Percentiles rank a stretch among this genome's conserved stretches.
These are phyloP conservation scores for Pythium aristosporum DNA, from an alignment of 352 stramenopile genomes.

Conservation along the genomic window DNA sequence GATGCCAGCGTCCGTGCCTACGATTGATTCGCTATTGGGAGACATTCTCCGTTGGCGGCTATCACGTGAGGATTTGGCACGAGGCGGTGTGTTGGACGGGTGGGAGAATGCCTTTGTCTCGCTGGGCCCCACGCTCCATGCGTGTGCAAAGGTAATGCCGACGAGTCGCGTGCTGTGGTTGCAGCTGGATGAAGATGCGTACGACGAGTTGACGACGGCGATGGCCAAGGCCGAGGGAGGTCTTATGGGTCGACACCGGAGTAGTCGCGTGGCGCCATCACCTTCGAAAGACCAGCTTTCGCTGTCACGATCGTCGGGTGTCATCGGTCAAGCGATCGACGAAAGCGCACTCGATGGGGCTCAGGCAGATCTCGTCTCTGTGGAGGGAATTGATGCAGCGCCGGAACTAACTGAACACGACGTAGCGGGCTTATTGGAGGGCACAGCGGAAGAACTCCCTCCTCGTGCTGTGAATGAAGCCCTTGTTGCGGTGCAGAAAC, in stretches of 20 bases:
- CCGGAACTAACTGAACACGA: not conserved
- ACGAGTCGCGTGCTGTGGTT: constrained; percentile 56
- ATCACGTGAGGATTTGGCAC: constrained; percentile 52
- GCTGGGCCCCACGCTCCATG: constrained; percentile 37
- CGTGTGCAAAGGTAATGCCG: constrained; percentile 39
- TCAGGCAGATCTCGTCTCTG: not conserved
- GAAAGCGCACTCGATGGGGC: not conserved
- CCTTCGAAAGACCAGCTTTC: constrained; percentile 8
- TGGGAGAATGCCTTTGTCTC: constrained; percentile 59
- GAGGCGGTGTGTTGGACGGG: constrained; percentile 72
- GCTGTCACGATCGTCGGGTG: constrained; percentile 6
- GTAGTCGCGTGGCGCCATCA: not conserved
- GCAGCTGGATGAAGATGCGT: constrained; percentile 68
- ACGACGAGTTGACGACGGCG: constrained; percentile 42
- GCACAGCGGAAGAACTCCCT: constrained; percentile 24
- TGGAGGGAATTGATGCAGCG: not conserved
- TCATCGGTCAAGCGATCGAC: not conserved
- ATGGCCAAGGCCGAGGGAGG: constrained; percentile 9
- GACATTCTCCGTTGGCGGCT: constrained; percentile 69
- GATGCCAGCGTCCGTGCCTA: not conserved
- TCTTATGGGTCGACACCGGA: not conserved
- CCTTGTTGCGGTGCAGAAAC: constrained; percentile 35
- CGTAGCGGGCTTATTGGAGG: not conserved
- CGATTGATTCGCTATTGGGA: constrained; percentile 44
- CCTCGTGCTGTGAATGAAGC: constrained; percentile 29